phyloP scores from a whole-genome alignment of 495 filamentous ascomycete species.

The Bathelium albidoporum region DNA sequence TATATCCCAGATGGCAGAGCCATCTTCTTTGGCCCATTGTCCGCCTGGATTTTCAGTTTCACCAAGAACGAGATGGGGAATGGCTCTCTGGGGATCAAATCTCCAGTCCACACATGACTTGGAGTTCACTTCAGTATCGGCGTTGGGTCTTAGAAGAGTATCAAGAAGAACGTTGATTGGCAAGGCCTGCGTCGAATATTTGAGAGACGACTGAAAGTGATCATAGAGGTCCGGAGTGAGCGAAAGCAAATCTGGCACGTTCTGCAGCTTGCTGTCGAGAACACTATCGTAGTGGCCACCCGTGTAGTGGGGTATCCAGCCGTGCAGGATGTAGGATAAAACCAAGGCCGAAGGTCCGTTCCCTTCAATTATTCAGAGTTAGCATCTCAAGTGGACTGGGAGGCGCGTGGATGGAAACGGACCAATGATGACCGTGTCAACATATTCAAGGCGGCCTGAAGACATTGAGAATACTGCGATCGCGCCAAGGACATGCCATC shows the following conservation, averaged over 20 bases:
- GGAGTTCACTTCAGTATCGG: slow-evolving; percentile 46
- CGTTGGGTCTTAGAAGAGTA: slow-evolving; percentile 53
- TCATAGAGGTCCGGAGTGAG: slow-evolving; percentile 40
- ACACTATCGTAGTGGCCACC: slow-evolving; percentile 52
- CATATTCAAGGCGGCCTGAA: slow-evolving; percentile 13
- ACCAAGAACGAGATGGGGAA: slow-evolving; percentile 51
- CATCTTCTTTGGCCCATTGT: slow-evolving; percentile 53
- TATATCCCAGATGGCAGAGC: slow-evolving; percentile 40
- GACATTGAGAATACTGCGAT: slow-evolving; percentile 16
- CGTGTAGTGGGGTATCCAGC: slow-evolving; percentile 51
- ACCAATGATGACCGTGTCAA: slow-evolving; percentile 35
- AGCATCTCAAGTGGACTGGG: not conserved
- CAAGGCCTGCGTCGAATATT: slow-evolving; percentile 56
- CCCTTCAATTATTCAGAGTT: slow-evolving; percentile 28
- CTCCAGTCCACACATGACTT: slow-evolving; percentile 49
- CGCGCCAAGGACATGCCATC: not conserved
- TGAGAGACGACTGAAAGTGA: slow-evolving; percentile 53
- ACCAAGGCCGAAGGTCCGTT: slow-evolving; percentile 59
- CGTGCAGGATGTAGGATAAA: slow-evolving; percentile 58
- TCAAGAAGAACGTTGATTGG: slow-evolving; percentile 57
- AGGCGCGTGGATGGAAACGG: not conserved
- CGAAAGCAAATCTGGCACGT: slow-evolving; percentile 35
- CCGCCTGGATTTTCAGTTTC: slow-evolving; percentile 45
- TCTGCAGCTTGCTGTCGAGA: slow-evolving; percentile 45
- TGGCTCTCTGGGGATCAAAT: slow-evolving; percentile 39